phyloP scores from a whole-genome alignment of 768 basidiomycete genomes.

The Podaxis carcinomalis region DNA sequence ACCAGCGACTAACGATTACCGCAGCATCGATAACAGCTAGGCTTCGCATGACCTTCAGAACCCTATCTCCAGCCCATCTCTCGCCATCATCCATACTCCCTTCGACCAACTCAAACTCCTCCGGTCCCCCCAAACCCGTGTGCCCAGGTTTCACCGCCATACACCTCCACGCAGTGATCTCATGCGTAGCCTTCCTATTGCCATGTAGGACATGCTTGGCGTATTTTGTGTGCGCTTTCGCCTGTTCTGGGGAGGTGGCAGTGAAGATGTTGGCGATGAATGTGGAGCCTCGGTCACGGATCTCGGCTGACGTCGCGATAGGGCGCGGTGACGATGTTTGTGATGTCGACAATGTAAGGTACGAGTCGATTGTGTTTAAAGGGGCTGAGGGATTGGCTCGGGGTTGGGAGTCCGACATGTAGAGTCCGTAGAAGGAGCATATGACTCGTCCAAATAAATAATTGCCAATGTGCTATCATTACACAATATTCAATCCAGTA shows the following conservation, averaged over 20 bases:
- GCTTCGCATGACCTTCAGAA: conserved; percentile 66
- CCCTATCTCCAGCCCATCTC: conserved; percentile 59
- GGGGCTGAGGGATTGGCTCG: conserved; percentile 14
- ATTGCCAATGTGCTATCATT: not conserved
- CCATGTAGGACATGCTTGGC: conserved; percentile 56
- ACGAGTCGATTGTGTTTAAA: conserved; percentile 41
- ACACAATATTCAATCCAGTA: not conserved
- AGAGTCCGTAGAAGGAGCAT: not conserved
- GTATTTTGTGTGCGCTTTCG: conserved; percentile 44
- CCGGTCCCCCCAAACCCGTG: conserved; percentile 64
- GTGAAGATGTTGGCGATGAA: conserved; percentile 65
- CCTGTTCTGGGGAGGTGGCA: conserved; percentile 50
- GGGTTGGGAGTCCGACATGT: not conserved
- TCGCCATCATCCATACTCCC: conserved; percentile 78
- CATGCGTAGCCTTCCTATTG: conserved; percentile 57
- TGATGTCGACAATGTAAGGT: conserved; percentile 34
- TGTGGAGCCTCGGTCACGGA: conserved; percentile 68
- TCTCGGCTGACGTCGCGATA: conserved; percentile 62
- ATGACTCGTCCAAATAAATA: conserved; percentile 24
- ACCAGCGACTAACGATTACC: conserved; percentile 80
- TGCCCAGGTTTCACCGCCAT: conserved; percentile 65
- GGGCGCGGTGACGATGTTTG: conserved; percentile 38
- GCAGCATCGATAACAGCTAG: conserved; percentile 73
- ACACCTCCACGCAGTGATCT: conserved; percentile 76
- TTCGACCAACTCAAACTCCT: conserved; percentile 66